Base-by-base conservation (phyloP, 306 rosid genomes). In the Prunus mume region DNA sequence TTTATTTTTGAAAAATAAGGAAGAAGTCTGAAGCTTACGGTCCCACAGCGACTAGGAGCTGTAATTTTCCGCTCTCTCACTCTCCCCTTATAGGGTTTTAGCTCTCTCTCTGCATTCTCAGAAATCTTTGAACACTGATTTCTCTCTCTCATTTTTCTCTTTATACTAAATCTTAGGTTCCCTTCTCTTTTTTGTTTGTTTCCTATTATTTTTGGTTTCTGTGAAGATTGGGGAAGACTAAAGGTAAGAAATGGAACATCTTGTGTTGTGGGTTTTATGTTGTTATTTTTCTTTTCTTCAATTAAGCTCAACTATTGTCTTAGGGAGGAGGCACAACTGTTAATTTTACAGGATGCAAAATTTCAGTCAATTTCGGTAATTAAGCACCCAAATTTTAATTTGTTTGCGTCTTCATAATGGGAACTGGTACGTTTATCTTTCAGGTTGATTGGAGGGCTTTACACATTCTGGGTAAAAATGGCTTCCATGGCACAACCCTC, bases 401-500 rank as follows among this genome's bases (percentile, higher is more conserved):
- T 34, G 38, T 34, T 34, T 32, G 1, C 6, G 8, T 34, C 38
- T 34, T 34, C 5, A 34, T 34, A 34, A 34, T 34, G 38, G 47
- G 15, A 34, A 65, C 19, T 63, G 68, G 24, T 30, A 5, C 46
- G 32, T 34, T 65, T 34, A 9, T 22, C 27, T 56, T 56, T 20
- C 27, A 9, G 62, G 20, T 56, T 20, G 69, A 34, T 65, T 34
- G 69, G 0, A 19, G 49, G 28, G 47, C 8, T 18, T 65, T 41
- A 3, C 49, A 9, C 69, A 17, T 2, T 69, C 11, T 9, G 9
- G 69, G 19, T 30, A 68, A 67, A 54, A 71, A 89, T 90, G 94
- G 86, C 71, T 62, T 87, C 88, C 41, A 73, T 82, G 12, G 87
- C 71, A 17, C 90, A 78, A 60, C 66, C 85, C 2, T 76, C 87